Base-by-base conservation (phyloP, 441 rosid genomes). In the Arabidopsis hybrid region DNA sequence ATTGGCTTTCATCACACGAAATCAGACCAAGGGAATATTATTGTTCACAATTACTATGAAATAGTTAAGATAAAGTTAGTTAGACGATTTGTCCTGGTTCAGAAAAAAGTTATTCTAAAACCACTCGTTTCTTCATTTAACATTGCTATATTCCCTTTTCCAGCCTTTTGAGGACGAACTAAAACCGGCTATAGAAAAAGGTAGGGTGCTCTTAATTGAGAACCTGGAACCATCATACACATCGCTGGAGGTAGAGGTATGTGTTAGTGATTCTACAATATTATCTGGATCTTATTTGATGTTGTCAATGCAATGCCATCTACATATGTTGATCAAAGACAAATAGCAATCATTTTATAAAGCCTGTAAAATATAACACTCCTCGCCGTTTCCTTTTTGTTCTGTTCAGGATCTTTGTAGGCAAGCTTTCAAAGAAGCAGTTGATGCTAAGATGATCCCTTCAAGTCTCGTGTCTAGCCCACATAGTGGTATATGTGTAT, bases 181-280 rank as follows among this genome's bases (percentile, higher is more conserved):
- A 60, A 67, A 62, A 71, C 67, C 12, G 45, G 91, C 89, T 75
- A 61, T 72, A 29, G 49, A 76, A 64, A 65, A 12, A 46, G 83
- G 79, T 61, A 74, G 77, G 35, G 60, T 86, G 77, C 73, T 86
- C 72, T 80, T 71, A 64, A 70, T 86, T 63, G 85, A 81, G 45
- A 86, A 89, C 72, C 79, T 87, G 75, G 89, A 87, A 70, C 87
- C 88, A 56, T 85, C 87, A 38, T 78, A 40, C 75, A 69, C 88
- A 50, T 87, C 90, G 40, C 53, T 73, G 46, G 90, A 89, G 73
- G 83, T 89, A 39, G 89, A 87, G 91, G 91, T 88, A 83, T 75
- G 58, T 58, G 62, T 49, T 67, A 49, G 5, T 50, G 8, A 45
- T 51, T 35, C 68, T 67, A 10, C 10, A n/a, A 60, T 51, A 7